Evolutionary conservation across 495 filamentous ascomycete species (phyloP).

Genomic region (Xylaria scruposa): DNA sequence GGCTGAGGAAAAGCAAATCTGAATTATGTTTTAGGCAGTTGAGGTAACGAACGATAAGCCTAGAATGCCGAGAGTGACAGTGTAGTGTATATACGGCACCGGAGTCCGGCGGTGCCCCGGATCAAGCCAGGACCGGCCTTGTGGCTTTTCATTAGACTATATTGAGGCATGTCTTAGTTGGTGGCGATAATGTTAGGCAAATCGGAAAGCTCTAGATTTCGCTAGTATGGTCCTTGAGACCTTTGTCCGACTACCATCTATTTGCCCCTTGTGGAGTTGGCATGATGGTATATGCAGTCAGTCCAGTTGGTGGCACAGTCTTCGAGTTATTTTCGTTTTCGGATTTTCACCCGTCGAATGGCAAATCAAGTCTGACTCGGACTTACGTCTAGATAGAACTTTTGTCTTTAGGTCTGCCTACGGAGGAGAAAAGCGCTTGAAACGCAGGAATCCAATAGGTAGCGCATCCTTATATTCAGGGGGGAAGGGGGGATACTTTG

Average conservation of each 20-base stretch:
- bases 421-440: too few species aligned
- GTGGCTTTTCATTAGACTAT: background rate
- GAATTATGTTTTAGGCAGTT: background rate
- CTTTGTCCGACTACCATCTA: background rate
- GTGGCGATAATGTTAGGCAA: background rate
- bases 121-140: background rate
- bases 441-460: background rate
- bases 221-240: background rate
- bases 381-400: background rate
- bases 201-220: background rate
- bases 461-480: background rate
- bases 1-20: background rate
- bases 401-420: background rate
- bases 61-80: background rate
- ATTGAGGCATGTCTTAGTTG: background rate
- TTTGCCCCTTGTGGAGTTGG: background rate
- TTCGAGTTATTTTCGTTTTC: background rate
- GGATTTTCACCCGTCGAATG: background rate
- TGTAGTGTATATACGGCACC: background rate
- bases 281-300: background rate
- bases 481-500: background rate
- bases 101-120: constrained; percentile 1
- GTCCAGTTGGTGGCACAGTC: constrained; percentile 5
- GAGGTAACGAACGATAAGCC: background rate
- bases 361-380: background rate